Evolutionary conservation across 306 rosid genomes (phyloP), one percentile per base, ranked within the genome.

Genomic region (Cicer cuneatum): DNA sequence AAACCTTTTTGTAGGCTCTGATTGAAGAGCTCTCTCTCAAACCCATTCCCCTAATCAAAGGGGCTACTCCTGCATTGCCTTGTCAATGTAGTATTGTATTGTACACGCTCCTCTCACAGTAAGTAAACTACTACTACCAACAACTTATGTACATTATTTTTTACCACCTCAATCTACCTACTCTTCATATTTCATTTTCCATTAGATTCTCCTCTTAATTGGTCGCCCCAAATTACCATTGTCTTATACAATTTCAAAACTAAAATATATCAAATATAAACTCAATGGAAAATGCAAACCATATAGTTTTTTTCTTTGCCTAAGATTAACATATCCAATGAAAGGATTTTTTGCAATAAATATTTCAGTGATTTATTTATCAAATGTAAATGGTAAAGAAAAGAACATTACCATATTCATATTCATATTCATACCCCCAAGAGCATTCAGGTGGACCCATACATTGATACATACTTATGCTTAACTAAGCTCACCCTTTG

Each of bases 41-140:
- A 65, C 77, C 80, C 86, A 76, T 81, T 87, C 86, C 84, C 85
- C 69, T 48, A 81, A 78, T 78, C 49, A 21, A 78, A 73, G 83
- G 77, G 24, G 16, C 49, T 69, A 51, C 62, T 54, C 29, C 59
- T 59, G 9, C 40, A 14, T 56, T 56, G 70, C 69, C 46, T 61
- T 77, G 79, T 71, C 83, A 81, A 48, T 64, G n/a, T 62, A 7
- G 24, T 61, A 13, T 45, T 13, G 12, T 37, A 2, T 24, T 24
- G 3, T 24, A 2, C 33, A 24, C 33, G 2, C 33, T 53, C 6
- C 72, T 47, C 9, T 24, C 71, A 85, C 80, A 83, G 86, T 52
- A 71, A 86, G 78, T 78, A 52, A 84, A 81, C 86, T 66, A 77
- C 71, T 81, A 75, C 64, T 18, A 10, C 45, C 18, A 39, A 5